Evolutionary conservation across 108 stramenopile species (phyloP), one percentile per base, ranked within the genome.

Genomic region (Pseudonitzschia pungens): DNA sequence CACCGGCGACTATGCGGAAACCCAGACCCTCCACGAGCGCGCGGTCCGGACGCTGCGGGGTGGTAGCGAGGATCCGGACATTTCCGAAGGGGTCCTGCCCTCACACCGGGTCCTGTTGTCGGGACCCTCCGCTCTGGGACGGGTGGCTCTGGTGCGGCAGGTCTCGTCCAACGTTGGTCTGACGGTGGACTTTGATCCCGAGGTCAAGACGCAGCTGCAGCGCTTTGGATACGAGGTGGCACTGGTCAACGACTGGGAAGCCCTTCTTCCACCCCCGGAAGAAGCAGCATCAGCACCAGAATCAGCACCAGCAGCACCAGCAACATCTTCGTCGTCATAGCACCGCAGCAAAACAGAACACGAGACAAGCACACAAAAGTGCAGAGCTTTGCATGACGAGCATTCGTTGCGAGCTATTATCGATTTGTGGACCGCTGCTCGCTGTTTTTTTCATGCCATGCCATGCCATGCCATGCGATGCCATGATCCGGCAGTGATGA

Each of bases 111-210:
- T 82, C 43, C n/a, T 82, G 7, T 16, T 71, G 66, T 40, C 81
- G 8, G 22, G 31, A 41, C 69, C 77, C 11, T 68, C 71, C 0
- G 65, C 53, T 32, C 67, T 51, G 4, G 81, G 81, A 56, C 33
- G 81, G 20, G 59, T 82, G 26, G 81, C 81, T 18, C 32, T 82
- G n/a, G 81, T 75, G 26, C 62, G 81, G 40, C 81, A 82, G 62
- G 41, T 82, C 54, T 50, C 43, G 1, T 29, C 32, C 18, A 71
- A 63, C 26, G 72, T 82, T 4, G 81, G 75, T 2, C 36, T 77
- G 53, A 63, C 74, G 7, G 69, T 82, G 4, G 81, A 82, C 55
- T 82, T 73, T 60, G 70, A 82, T 53, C 29, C 29, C 0, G 70
- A 74, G 0, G 74, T 78, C 20, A 36, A 75, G 45, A 4, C 43